Evolutionary conservation across 768 basidiomycete species (phyloP).

Genomic region (Tremella yokohamensis): DNA sequence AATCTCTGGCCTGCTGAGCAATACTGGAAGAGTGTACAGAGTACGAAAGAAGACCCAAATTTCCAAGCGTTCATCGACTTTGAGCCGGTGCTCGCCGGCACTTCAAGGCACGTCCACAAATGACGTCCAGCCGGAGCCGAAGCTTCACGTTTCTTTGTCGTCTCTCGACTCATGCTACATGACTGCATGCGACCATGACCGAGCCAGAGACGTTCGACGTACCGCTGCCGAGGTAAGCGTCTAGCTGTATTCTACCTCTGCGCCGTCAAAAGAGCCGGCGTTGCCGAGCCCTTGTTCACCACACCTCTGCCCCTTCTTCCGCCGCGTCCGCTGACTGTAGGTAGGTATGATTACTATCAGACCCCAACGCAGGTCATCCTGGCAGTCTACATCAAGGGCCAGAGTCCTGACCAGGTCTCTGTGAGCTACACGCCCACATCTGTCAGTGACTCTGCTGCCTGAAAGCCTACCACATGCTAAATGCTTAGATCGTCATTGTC

Average conservation of each 20-base stretch:
- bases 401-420: slow-evolving; percentile 31
- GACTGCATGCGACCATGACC: background rate
- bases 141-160: background rate
- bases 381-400: slow-evolving; percentile 44
- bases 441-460: slow-evolving; percentile 25
- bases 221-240: slow-evolving; percentile 14
- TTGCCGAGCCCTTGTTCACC: too few species aligned
- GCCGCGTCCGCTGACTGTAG: background rate
- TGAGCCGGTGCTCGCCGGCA: too few species aligned
- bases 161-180: background rate
- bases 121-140: background rate
- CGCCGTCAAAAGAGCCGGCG: too few species aligned
- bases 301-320: background rate
- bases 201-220: slow-evolving; percentile 3
- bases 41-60: too few species aligned
- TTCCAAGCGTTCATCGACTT: too few species aligned
- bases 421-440: slow-evolving; percentile 19
- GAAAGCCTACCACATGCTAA: background rate
- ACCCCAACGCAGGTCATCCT: slow-evolving; percentile 32
- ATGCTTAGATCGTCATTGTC: background rate
- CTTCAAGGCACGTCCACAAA: too few species aligned
- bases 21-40: too few species aligned
- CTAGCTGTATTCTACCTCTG: too few species aligned
- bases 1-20: background rate
- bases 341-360: slow-evolving; percentile 49